A percentile compares a stretch with the other conserved stretches of the same genome.
phyloP scores from a whole-genome alignment of 2,329 filamentous ascomycete genomes.

The Fonsecaea monophora region DNA sequence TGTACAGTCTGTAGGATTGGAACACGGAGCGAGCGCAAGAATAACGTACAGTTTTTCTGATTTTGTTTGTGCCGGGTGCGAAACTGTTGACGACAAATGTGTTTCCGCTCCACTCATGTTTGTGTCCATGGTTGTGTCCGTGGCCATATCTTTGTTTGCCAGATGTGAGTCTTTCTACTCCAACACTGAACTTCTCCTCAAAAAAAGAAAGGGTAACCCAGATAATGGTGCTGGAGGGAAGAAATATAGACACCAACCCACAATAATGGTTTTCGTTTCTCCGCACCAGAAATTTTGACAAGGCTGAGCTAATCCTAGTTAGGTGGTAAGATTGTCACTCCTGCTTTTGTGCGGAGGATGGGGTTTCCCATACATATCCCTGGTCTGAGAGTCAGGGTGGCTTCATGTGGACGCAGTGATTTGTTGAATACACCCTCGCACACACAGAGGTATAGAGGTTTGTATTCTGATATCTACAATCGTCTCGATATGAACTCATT shows the following conservation, averaged over 20 bases:
- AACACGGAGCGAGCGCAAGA: constrained; percentile 2
- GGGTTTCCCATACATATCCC: no score
- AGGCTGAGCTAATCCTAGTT: neutral
- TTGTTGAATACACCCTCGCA: no score
- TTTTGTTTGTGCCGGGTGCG: constrained; percentile 39
- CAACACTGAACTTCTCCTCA: neutral
- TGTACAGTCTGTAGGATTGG: constrained; percentile 4
- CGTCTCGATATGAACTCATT: no score
- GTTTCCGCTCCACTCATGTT: constrained; percentile 22
- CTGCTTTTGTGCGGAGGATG: no score
- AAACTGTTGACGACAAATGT: neutral
- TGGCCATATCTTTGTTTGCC: neutral
- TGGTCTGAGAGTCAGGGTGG: no score
- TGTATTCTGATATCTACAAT: no score
- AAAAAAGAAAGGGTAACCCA: neutral
- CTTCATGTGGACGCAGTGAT: no score
- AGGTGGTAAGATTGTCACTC: no score
- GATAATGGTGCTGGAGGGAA: no score
- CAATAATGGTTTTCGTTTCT: neutral
- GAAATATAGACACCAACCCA: no score
- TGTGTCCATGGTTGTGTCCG: constrained; percentile 17
- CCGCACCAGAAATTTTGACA: neutral
- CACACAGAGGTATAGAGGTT: no score
- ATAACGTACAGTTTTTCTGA: constrained; percentile 50
- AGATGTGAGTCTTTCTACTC: neutral